A percentile compares a stretch with the other conserved stretches of the same genome.
phyloP scores from a whole-genome alignment of 768 basidiomycete genomes.

The Xerocomellus dryophilus region DNA sequence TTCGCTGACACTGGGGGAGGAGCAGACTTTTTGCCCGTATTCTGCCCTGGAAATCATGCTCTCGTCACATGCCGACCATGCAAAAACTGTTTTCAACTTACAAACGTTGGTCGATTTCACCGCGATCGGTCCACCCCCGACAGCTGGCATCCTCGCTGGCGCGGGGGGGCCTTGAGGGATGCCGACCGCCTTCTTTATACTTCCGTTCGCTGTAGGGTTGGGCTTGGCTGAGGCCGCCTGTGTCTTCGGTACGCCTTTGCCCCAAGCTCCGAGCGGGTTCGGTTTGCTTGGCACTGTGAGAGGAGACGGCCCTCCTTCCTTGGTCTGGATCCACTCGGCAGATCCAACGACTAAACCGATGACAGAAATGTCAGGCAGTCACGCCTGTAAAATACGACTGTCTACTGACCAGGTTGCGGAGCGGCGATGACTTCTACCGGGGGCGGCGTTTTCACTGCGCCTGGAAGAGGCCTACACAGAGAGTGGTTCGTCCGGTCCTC shows the following conservation, averaged over 20 bases:
- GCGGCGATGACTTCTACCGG: constrained; percentile 24
- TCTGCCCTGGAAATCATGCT: constrained; percentile 14
- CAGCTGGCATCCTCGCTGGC: constrained; percentile 20
- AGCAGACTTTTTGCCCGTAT: not conserved
- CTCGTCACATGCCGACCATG: not conserved
- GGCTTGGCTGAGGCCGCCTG: constrained; percentile 4
- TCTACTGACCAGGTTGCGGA: constrained; percentile 33
- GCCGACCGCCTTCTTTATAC: constrained; percentile 11
- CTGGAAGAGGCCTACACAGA: constrained; percentile 46
- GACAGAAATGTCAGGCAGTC: constrained; percentile 6
- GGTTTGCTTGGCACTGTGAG: constrained; percentile 4
- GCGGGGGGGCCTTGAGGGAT: constrained; percentile 4
- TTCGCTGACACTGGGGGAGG: not conserved
- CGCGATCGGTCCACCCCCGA: constrained; percentile 26
- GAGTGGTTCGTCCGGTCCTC: constrained; percentile 38
- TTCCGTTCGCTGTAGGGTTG: constrained; percentile 22
- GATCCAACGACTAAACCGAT: constrained; percentile 29
- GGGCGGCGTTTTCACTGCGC: constrained; percentile 22
- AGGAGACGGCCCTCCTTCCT: constrained; percentile 1
- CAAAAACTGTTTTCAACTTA: constrained; percentile 10
- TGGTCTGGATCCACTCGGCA: constrained; percentile 22
- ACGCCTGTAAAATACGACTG: not conserved
- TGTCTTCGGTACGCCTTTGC: constrained; percentile 16
- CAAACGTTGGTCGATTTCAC: constrained; percentile 31
- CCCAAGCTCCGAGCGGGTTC: constrained; percentile 12